Base-by-base conservation (phyloP, 2,329 filamentous ascomycete species). In the Neofusicoccum umdonicola region DNA sequence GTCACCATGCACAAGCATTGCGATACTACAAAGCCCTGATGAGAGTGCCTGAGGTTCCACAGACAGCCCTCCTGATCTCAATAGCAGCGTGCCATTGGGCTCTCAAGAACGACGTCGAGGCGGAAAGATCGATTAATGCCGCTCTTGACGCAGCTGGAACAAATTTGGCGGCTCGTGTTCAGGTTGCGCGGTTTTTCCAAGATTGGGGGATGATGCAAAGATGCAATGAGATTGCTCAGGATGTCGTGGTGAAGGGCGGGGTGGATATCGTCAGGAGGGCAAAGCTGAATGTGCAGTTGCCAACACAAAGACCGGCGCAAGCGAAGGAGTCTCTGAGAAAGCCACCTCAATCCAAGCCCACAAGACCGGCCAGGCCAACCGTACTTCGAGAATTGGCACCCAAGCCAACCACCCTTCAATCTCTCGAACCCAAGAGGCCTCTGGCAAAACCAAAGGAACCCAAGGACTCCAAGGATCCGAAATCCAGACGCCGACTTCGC, bases 121-220 rank as follows among this genome's bases (percentile, higher is more conserved):
- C 93, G 0, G 89, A 94, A 71, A 87, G 90, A 68, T 90, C 87
- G 72, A 95, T 93, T 70, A 84, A 92, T 27, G 86, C 86, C 1
- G 87, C 93, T 11, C 87, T 92, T 42, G 87, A 92, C 60, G 84
- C 87, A 66, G 90, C 96, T 67, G 81, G 88, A 50, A 82, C 87
- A 45, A 88, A 90, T 65, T 87, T 94, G 54, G 89, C 93, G 67
- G 91, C 92, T 44, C 88, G 92, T 44, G 87, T 91, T 35, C 87
- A 92, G 70, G 82, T 97, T 9, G 92, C 92, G 12, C 93, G 90
- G 71, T 87, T 97, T 76, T 97, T 96, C 72, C 92, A 96, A 74
- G 73, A 75, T 66, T 68, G 87, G 84, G 67, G 85, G 85, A 50
- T 88, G 88, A 67, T 87, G 89, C 78, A 87, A 85, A 60, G 63